Evolutionary conservation across 352 stramenopile species (phyloP).

Genomic region (Pythium scleroteichum): DNA sequence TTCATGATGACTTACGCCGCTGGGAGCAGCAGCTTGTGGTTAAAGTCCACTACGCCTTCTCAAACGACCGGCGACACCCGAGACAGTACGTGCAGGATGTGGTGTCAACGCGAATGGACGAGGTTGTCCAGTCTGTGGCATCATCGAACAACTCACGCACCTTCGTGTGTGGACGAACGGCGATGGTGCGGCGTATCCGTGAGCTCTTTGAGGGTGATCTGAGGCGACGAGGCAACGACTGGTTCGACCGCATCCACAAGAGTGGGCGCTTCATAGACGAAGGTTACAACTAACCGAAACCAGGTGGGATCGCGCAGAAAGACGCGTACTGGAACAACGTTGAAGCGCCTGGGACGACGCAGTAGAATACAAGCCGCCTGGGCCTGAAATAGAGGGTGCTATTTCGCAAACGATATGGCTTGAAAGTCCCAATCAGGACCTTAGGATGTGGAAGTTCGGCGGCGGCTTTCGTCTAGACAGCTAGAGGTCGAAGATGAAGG

Average conservation of each 20-base stretch:
- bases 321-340: too few relatives aligned
- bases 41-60: constrained; percentile 32
- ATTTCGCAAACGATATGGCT: too few relatives aligned
- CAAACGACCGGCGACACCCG: constrained; percentile 20
- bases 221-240: constrained; percentile 13
- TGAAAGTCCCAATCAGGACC: too few relatives aligned
- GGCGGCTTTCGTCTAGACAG: too few relatives aligned
- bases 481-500: too few relatives aligned
- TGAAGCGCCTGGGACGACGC: too few relatives aligned
- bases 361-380: too few relatives aligned
- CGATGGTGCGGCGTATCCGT: constrained; percentile 30
- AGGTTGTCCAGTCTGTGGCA: constrained; percentile 25
- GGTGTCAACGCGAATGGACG: constrained; percentile 24
- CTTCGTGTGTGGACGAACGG: constrained; percentile 29
- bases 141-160: constrained; percentile 18
- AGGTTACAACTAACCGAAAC: constrained; percentile 6
- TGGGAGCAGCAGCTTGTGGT: constrained; percentile 37
- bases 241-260: constrained; percentile 18
- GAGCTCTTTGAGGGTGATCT: constrained; percentile 29
- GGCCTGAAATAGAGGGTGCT: too few relatives aligned
- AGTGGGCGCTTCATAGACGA: constrained; percentile 26
- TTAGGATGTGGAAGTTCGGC: too few relatives aligned
- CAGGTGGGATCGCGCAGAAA: too few relatives aligned
- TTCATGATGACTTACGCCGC: constrained; percentile 33
- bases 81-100: constrained; percentile 34